A percentile compares a stretch with the other conserved stretches of the same genome.
Evolutionary conservation across 768 basidiomycete genomes (phyloP).

Genomic region (Lanmaoa rubissima): DNA sequence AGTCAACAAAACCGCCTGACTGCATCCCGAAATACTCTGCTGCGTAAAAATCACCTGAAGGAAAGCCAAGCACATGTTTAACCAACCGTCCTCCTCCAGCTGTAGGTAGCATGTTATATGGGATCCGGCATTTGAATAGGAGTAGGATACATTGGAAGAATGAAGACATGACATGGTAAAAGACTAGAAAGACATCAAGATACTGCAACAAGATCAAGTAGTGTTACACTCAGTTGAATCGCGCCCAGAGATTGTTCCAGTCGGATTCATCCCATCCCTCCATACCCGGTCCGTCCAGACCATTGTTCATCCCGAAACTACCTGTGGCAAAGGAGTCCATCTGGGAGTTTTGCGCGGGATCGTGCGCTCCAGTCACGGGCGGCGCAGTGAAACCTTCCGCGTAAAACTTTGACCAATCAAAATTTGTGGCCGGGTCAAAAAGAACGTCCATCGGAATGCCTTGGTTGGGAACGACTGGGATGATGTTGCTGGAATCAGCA

Average conservation of each 20-base stretch:
- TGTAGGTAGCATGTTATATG: neutral
- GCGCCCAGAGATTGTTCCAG: neutral
- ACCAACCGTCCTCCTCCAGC: neutral
- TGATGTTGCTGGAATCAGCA: neutral
- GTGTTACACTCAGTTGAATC: conserved; percentile 18
- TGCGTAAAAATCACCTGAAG: neutral
- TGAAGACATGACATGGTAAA: neutral
- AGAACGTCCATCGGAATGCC: neutral
- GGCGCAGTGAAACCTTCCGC: too few species aligned
- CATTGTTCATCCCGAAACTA: conserved; percentile 8
- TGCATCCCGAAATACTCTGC: neutral
- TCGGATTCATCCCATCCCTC: neutral
- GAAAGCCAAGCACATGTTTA: neutral
- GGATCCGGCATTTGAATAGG: neutral
- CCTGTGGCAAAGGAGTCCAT: neutral
- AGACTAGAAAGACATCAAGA: neutral
- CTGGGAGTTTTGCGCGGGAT: neutral
- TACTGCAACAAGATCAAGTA: neutral
- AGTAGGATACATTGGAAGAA: neutral
- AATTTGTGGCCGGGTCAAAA: neutral
- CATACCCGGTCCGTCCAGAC: neutral
- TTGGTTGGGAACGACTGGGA: neutral
- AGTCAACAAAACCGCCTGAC: neutral
- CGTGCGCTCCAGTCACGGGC: neutral
- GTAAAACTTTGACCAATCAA: neutral